Conservation (phyloP, 169 alveolate genomes). For the Eimeria tenella region DNA sequence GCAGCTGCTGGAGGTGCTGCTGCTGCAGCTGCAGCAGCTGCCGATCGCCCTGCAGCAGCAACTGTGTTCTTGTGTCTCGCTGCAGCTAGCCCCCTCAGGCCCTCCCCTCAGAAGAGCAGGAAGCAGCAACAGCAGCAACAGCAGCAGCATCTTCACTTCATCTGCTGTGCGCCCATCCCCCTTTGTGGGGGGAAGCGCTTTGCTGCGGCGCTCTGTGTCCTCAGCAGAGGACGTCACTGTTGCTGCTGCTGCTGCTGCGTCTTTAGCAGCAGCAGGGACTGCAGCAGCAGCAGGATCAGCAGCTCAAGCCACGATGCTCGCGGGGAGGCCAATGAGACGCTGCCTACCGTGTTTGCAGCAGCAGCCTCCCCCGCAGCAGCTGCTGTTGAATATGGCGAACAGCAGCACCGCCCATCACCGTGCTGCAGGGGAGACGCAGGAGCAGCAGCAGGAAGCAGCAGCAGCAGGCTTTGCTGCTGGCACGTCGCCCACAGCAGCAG, state of each 20-base stretch:
- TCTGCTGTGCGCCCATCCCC: constrained; percentile 41
- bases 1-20: constrained; percentile 42
- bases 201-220: constrained; percentile 11
- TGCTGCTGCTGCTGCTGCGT: neutral
- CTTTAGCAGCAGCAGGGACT: constrained; percentile 33
- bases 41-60: constrained; percentile 20
- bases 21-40: constrained; percentile 58
- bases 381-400: neutral
- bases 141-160: constrained; percentile 1
- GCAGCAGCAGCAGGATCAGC: constrained; percentile 39
- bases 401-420: neutral
- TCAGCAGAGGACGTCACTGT: neutral
- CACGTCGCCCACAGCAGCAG: constrained; percentile 25
- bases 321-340: constrained; percentile 38
- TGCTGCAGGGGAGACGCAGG: neutral
- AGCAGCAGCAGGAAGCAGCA: constrained; percentile 3
- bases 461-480: neutral
- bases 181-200: constrained; percentile 37
- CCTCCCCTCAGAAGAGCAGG: neutral
- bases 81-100: neutral
- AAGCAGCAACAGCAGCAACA: constrained; percentile 35
- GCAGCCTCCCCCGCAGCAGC: constrained; percentile 10
- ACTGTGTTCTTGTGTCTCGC: neutral
- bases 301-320: neutral
- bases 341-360: constrained; percentile 15